phyloP scores from a whole-genome alignment of 1,284 basidiomycete species.

The Athelia psychrophila region DNA sequence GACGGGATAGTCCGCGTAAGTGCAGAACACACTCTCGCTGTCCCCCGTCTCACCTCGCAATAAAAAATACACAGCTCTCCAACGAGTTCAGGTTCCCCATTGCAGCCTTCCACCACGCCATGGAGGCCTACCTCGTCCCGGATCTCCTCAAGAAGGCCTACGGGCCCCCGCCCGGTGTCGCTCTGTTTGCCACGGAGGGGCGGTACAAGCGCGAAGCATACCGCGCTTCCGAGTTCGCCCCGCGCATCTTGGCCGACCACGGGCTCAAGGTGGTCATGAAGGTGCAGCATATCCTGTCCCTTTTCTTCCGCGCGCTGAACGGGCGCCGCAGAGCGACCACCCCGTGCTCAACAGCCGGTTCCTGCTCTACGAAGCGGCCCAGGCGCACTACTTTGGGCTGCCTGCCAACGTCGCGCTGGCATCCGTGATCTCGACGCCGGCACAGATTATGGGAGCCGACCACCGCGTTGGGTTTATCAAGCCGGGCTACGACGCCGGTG shows the following conservation, averaged over 20 bases:
- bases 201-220: slow-evolving; percentile 87
- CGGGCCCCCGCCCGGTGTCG: slow-evolving; percentile 66
- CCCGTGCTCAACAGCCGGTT: slow-evolving; percentile 76
- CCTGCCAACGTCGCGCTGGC: slow-evolving; percentile 59
- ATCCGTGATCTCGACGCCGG: slow-evolving; percentile 78
- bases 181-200: slow-evolving; percentile 68
- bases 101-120: slow-evolving; percentile 80
- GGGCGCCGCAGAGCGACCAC: slow-evolving; percentile 58
- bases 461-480: slow-evolving; percentile 81
- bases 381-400: slow-evolving; percentile 79
- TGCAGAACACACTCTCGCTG: slow-evolving; percentile 11
- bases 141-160: slow-evolving; percentile 72
- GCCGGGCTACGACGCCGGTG: slow-evolving; percentile 47
- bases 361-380: slow-evolving; percentile 83
- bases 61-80: slow-evolving; percentile 49
- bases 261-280: slow-evolving; percentile 80
- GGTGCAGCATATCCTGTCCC: slow-evolving; percentile 30
- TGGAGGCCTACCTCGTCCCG: slow-evolving; percentile 78
- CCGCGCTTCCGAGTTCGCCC: slow-evolving; percentile 83
- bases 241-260: slow-evolving; percentile 74
- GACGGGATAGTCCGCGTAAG: slow-evolving; percentile 72
- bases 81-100: slow-evolving; percentile 80
- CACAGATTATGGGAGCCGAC: slow-evolving; percentile 72
- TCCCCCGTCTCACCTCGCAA: neutral
- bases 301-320: slow-evolving; percentile 3